A percentile compares a stretch with the other conserved stretches of the same genome.
phyloP scores from a whole-genome alignment of 202 grass and related monocot genomes.

The Sporobolus alterniflorus region DNA sequence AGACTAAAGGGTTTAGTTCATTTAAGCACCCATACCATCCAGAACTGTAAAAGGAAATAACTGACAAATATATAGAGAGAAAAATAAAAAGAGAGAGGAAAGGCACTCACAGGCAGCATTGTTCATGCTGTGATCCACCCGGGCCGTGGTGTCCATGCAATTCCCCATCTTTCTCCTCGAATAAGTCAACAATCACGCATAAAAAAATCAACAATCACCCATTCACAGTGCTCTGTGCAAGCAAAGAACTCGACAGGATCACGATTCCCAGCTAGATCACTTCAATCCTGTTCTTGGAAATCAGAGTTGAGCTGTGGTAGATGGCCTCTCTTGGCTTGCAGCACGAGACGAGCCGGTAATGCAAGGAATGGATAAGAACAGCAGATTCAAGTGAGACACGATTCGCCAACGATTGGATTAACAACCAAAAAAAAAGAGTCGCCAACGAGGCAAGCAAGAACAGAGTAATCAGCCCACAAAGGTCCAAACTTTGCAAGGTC shows the following conservation, averaged over 20 bases:
- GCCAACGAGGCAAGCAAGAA: neutral
- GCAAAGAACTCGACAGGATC: neutral
- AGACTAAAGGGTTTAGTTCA: neutral
- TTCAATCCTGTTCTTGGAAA: neutral
- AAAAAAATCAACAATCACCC: conserved; percentile 12
- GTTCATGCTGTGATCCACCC: conserved; percentile 66
- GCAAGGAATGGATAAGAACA: conserved; percentile 24
- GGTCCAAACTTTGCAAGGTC: conserved; percentile 23
- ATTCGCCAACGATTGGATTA: no score
- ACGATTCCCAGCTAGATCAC: neutral
- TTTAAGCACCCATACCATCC: conserved; percentile 14
- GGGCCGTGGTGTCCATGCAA: conserved; percentile 59
- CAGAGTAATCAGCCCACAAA: conserved; percentile 4
- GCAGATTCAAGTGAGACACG: neutral
- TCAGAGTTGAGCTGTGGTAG: neutral
- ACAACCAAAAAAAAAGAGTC: no score
- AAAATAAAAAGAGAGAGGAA: conserved; percentile 5
- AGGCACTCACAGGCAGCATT: conserved; percentile 70
- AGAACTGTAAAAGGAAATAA: conserved; percentile 31
- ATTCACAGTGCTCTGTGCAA: conserved; percentile 24
- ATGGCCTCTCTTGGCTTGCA: neutral
- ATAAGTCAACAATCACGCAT: conserved; percentile 30
- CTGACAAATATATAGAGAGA: conserved; percentile 12
- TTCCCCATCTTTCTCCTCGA: conserved; percentile 64
- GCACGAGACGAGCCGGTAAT: conserved; percentile 1